Percentiles rank a stretch among this genome's conserved stretches.
phyloP scores from a whole-genome alignment of 129 eudicot genomes.

The Chrysanthemum lavandulifolium region DNA sequence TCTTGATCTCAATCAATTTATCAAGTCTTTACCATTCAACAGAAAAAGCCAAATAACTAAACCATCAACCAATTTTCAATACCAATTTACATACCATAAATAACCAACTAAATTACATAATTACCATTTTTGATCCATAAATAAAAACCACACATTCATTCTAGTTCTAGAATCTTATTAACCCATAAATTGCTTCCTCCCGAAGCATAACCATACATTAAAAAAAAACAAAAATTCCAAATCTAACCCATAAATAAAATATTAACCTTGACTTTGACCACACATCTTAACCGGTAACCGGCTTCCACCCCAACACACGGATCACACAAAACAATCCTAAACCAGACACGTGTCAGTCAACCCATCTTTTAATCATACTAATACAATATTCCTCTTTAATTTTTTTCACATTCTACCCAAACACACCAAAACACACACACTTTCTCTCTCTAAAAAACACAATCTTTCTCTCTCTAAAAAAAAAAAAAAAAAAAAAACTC shows the following conservation, averaged over 20 bases:
- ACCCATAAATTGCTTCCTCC: slow-evolving; percentile 13
- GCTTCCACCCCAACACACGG: slow-evolving; percentile 20
- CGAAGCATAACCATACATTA: slow-evolving; percentile 24
- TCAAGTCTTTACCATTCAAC: no score
- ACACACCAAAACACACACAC: slow-evolving; percentile 18
- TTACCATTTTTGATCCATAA: no score
- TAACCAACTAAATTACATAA: no score
- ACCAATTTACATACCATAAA: no score
- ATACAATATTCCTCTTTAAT: slow-evolving; percentile 16
- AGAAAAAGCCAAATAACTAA: no score
- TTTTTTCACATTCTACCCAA: slow-evolving; percentile 2
- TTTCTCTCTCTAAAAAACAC: slow-evolving; percentile 27
- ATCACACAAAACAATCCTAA: slow-evolving; percentile 8
- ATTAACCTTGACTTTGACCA: slow-evolving; percentile 33
- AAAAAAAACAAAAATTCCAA: background rate
- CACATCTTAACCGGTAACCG: slow-evolving; percentile 32
- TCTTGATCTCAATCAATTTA: no score
- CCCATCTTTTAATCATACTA: slow-evolving; percentile 20
- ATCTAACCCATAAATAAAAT: background rate
- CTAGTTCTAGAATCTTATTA: no score
- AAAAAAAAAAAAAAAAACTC: slow-evolving; percentile 18
- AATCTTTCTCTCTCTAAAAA: slow-evolving; percentile 28
- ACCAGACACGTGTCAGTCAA: slow-evolving; percentile 38
- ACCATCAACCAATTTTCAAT: no score
- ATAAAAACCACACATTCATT: no score